phyloP scores from a whole-genome alignment of 768 basidiomycete genomes.

The Termitomyces sp. region DNA sequence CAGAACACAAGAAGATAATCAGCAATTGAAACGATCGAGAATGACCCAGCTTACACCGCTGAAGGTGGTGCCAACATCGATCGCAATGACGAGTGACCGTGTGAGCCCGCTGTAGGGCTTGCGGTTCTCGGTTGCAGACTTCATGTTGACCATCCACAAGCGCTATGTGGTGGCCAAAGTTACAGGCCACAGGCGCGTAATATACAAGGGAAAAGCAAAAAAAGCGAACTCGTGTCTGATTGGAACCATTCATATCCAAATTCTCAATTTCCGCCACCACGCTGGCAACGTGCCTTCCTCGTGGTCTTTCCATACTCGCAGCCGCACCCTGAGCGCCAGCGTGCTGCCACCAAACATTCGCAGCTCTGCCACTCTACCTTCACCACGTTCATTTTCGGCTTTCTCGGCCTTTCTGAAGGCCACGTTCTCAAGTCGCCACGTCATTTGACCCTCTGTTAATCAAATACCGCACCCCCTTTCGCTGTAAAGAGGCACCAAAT shows the following conservation, averaged over 20 bases:
- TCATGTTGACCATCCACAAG: slow-evolving; percentile 13
- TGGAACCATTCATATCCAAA: slow-evolving; percentile 6
- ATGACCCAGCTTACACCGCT: slow-evolving; percentile 49
- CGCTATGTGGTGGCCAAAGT: slow-evolving; percentile 5
- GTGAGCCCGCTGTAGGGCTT: slow-evolving; percentile 66
- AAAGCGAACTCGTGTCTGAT: slow-evolving; percentile 18
- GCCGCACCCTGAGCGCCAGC: background rate
- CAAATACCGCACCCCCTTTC: slow-evolving; percentile 12
- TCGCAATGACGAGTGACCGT: slow-evolving; percentile 68
- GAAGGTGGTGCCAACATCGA: slow-evolving; percentile 82
- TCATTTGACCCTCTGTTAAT: slow-evolving; percentile 14
- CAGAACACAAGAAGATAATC: background rate
- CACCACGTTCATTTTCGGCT: slow-evolving; percentile 4
- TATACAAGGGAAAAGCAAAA: slow-evolving; percentile 9
- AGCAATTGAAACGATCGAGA: background rate
- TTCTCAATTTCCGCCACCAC: slow-evolving; percentile 12
- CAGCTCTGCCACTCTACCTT: slow-evolving; percentile 1
- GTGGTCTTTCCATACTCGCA: background rate
- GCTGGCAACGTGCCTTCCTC: slow-evolving; percentile 10
- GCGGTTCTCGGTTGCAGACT: slow-evolving; percentile 45
- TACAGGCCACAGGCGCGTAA: slow-evolving; percentile 6
- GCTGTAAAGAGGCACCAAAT: slow-evolving; percentile 18
- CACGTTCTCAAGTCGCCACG: slow-evolving; percentile 9
- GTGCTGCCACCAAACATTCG: background rate
- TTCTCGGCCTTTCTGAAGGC: slow-evolving; percentile 10